These are phyloP conservation scores for Penicillium canariense DNA, from an alignment of 495 filamentous ascomycete genomes.

Conservation along the genomic window DNA sequence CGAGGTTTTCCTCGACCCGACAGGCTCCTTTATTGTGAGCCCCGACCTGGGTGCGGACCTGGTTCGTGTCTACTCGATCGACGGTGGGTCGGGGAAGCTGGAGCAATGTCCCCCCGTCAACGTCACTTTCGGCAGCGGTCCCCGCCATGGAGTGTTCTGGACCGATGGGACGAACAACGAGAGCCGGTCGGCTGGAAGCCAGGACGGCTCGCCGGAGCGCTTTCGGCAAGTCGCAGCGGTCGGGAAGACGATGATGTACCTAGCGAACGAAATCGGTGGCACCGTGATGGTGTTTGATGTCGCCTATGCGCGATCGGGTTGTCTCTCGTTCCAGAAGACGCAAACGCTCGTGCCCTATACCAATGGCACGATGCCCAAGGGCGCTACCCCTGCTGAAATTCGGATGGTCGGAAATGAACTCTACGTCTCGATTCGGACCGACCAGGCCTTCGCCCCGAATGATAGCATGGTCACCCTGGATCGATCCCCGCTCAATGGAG, in stretches of 20 bases:
- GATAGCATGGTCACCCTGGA: conserved; percentile 37
- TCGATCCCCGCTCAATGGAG: conserved; percentile 41
- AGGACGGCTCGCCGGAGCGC: not conserved
- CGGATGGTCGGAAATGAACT: conserved; percentile 22
- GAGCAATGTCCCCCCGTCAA: conserved; percentile 25
- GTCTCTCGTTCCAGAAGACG: conserved; percentile 39
- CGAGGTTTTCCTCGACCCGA: conserved; percentile 67
- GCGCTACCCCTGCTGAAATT: conserved; percentile 41
- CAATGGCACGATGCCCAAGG: conserved; percentile 23
- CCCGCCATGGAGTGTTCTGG: conserved; percentile 65
- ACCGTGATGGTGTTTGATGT: conserved; percentile 57
- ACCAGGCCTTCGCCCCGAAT: conserved; percentile 32
- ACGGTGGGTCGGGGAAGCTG: conserved; percentile 36
- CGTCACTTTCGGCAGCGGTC: conserved; percentile 55
- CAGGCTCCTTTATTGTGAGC: conserved; percentile 58
- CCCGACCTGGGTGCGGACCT: conserved; percentile 73
- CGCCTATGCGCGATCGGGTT: conserved; percentile 47
- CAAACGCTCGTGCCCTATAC: conserved; percentile 34
- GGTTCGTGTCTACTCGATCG: conserved; percentile 60
- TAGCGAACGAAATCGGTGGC: conserved; percentile 61
- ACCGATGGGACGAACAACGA: conserved; percentile 16
- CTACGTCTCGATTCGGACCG: conserved; percentile 46
- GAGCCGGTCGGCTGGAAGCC: not conserved
- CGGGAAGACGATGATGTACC: conserved; percentile 51
- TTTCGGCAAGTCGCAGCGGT: conserved; percentile 26